Conservation (phyloP, 192 early-diverging fungal genomes). For the Coemansia asiatica region DNA sequence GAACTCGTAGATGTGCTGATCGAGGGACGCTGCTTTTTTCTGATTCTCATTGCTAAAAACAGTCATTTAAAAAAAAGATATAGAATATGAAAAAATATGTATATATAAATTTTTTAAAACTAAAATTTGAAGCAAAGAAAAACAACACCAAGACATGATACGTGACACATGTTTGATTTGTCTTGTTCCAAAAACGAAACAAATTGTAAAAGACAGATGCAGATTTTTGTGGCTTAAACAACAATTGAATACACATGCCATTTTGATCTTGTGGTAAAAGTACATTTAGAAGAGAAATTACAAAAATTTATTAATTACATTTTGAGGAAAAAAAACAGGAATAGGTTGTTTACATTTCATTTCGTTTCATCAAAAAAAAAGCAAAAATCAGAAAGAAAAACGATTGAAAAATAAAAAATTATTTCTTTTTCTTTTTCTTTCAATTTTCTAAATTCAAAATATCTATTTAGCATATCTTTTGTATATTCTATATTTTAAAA, state of each 20-base stretch:
- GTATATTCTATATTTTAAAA: not conserved
- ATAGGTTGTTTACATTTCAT: not conserved
- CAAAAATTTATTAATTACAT: not conserved
- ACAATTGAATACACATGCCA: not conserved
- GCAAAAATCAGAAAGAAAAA: no score
- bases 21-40: not conserved
- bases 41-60: not conserved
- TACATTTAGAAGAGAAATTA: not conserved
- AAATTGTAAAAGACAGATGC: not conserved
- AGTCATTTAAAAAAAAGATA: not conserved
- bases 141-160: no score
- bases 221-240: not conserved
- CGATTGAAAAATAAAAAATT: no score
- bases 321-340: not conserved
- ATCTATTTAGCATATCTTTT: not conserved
- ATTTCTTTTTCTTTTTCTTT: not conserved
- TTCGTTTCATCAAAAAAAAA: not conserved
- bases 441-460: not conserved
- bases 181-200: not conserved
- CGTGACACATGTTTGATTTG: no score
- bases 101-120: not conserved
- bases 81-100: not conserved
- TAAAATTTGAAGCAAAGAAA: no score
- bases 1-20: conserved; percentile 1
- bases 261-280: not conserved